phyloP scores from a whole-genome alignment of 805 yeast species.

The Jamesozyma piceae region DNA sequence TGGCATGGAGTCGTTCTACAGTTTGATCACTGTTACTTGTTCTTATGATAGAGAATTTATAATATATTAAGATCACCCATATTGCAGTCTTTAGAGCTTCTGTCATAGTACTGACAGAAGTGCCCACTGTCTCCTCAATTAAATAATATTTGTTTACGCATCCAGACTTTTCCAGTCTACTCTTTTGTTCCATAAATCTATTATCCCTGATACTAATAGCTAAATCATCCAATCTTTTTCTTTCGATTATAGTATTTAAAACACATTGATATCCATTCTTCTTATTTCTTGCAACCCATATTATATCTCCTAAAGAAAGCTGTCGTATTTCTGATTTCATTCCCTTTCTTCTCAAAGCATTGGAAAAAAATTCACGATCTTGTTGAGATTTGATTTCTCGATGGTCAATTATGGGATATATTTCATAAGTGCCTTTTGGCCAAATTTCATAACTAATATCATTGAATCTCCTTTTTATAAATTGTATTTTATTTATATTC shows the following conservation, averaged over 20 bases:
- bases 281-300: slow-evolving; percentile 76
- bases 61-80: slow-evolving; percentile 55
- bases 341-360: slow-evolving; percentile 41
- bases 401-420: slow-evolving; percentile 63
- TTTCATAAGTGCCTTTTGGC: slow-evolving; percentile 50
- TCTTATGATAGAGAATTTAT: slow-evolving; percentile 57
- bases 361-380: slow-evolving; percentile 63
- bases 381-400: slow-evolving; percentile 65
- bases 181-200: slow-evolving; percentile 78
- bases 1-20: slow-evolving; percentile 30
- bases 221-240: slow-evolving; percentile 84
- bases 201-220: slow-evolving; percentile 79
- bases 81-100: slow-evolving; percentile 72
- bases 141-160: slow-evolving; percentile 61
- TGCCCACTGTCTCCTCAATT: slow-evolving; percentile 60
- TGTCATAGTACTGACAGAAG: slow-evolving; percentile 37
- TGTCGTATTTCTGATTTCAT: slow-evolving; percentile 45
- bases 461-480: slow-evolving; percentile 17
- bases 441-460: slow-evolving; percentile 37
- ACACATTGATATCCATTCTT: slow-evolving; percentile 52
- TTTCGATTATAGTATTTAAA: slow-evolving; percentile 75
- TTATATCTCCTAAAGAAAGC: slow-evolving; percentile 74
- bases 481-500: slow-evolving; percentile 1
- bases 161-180: slow-evolving; percentile 61
- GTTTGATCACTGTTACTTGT: slow-evolving; percentile 72